Conservation (phyloP, 192 early-diverging fungal species). For the Coemansia sp. region DNA sequence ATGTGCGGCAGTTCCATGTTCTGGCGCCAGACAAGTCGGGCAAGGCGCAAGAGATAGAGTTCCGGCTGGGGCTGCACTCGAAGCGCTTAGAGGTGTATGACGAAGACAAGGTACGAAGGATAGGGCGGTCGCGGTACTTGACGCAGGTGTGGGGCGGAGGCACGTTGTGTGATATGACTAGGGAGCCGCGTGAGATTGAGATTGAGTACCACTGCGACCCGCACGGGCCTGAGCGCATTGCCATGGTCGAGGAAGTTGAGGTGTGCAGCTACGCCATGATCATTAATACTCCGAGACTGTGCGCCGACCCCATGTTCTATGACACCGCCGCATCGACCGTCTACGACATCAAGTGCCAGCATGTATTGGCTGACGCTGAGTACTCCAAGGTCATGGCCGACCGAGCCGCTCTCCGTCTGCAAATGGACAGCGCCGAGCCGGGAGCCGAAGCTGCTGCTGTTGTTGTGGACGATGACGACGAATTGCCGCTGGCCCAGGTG, state of each 20-base stretch:
- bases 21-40: constrained; percentile 33
- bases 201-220: constrained; percentile 86
- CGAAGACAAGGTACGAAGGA: constrained; percentile 40
- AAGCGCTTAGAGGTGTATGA: constrained; percentile 26
- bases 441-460: neutral
- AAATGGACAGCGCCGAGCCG: neutral
- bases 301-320: constrained; percentile 64
- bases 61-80: constrained; percentile 43
- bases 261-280: constrained; percentile 79
- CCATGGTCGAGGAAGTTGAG: constrained; percentile 65
- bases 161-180: constrained; percentile 74
- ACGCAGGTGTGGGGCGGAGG: constrained; percentile 77
- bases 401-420: neutral
- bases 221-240: constrained; percentile 64
- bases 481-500: constrained; percentile 13
- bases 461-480: constrained; percentile 8
- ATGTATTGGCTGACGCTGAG: constrained; percentile 62
- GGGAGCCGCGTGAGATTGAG: constrained; percentile 70
- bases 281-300: constrained; percentile 77
- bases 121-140: constrained; percentile 64
- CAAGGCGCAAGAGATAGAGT: constrained; percentile 42
- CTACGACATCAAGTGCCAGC: constrained; percentile 67
- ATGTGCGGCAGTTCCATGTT: constrained; percentile 69
- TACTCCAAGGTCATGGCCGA: constrained; percentile 22
- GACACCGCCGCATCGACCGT: constrained; percentile 44